These are phyloP conservation scores for Recurvomyces mirabilis DNA, from an alignment of 495 filamentous ascomycete species.

Conservation along the genomic window DNA sequence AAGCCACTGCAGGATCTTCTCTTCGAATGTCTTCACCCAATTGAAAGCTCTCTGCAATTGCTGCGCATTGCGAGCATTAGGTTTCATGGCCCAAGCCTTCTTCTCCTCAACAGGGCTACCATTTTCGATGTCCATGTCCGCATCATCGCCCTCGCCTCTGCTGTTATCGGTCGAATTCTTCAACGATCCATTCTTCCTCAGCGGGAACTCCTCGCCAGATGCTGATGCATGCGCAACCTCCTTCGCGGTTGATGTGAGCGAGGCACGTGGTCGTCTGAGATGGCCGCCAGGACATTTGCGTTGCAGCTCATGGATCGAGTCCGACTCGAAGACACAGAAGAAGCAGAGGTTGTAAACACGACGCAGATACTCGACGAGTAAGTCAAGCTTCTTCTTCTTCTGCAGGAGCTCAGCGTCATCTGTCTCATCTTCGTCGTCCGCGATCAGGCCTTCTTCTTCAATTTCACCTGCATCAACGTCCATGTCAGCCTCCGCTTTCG, in stretches of 20 bases:
- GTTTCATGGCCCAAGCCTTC: slow-evolving; percentile 37
- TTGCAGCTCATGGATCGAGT: slow-evolving; percentile 89
- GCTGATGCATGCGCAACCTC: slow-evolving; percentile 77
- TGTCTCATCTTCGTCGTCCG: slow-evolving; percentile 70
- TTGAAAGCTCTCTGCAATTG: slow-evolving; percentile 93
- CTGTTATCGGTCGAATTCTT: slow-evolving; percentile 35
- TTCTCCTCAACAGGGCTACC: slow-evolving; percentile 51
- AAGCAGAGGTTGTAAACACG: slow-evolving; percentile 98
- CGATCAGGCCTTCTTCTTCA: slow-evolving; percentile 61
- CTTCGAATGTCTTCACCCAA: slow-evolving; percentile 98
- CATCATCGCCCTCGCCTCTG: slow-evolving; percentile 36
- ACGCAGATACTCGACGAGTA: slow-evolving; percentile 91
- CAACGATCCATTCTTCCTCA: slow-evolving; percentile 42
- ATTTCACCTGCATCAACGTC: slow-evolving; percentile 50
- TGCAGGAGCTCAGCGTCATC: slow-evolving; percentile 81
- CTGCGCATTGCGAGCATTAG: slow-evolving; percentile 64
- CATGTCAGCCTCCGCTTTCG: slow-evolving; percentile 47
- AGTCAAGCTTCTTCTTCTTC: slow-evolving; percentile 92
- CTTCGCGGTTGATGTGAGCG: slow-evolving; percentile 69
- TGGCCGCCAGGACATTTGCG: slow-evolving; percentile 95
- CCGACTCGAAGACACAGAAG: slow-evolving; percentile 97
- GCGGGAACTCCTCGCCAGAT: slow-evolving; percentile 63
- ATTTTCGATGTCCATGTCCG: slow-evolving; percentile 32
- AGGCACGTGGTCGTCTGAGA: slow-evolving; percentile 76
- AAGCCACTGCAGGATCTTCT: slow-evolving; percentile 84